Percentiles rank a stretch among this genome's conserved stretches.
These are phyloP conservation scores for Biancaea sappan DNA, from an alignment of 306 rosid species.

Conservation along the genomic window DNA sequence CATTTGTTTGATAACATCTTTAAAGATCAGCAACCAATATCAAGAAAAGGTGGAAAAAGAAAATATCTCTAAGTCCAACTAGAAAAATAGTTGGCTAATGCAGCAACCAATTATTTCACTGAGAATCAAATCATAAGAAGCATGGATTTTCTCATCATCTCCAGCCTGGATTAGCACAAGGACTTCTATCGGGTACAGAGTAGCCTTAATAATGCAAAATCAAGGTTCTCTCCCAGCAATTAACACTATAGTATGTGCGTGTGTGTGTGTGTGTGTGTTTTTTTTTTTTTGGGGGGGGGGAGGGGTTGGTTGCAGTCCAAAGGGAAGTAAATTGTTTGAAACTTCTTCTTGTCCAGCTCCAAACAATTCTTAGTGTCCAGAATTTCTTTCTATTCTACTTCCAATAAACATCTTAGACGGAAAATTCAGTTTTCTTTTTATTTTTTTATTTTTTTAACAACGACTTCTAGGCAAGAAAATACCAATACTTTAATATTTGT, in stretches of 20 bases:
- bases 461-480: slow-evolving; percentile 7
- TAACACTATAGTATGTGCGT: not conserved
- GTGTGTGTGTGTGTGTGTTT: too few species aligned
- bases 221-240: slow-evolving; percentile 1
- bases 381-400: slow-evolving; percentile 20
- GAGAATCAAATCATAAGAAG: slow-evolving; percentile 30
- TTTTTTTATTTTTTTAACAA: not conserved
- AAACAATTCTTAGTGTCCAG: slow-evolving; percentile 10
- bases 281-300: slow-evolving; percentile 13
- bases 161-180: slow-evolving; percentile 1
- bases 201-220: slow-evolving; percentile 17
- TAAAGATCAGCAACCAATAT: not conserved
- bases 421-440: not conserved
- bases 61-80: not conserved
- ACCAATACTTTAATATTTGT: not conserved
- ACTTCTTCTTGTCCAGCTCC: slow-evolving; percentile 19
- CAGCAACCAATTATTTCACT: slow-evolving; percentile 22
- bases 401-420: not conserved
- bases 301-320: not conserved
- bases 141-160: slow-evolving; percentile 21
- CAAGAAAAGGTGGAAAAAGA: slow-evolving; percentile 5
- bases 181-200: not conserved
- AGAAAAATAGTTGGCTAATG: slow-evolving; percentile 10
- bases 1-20: slow-evolving; percentile 1
- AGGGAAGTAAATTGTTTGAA: slow-evolving; percentile 14